These are phyloP conservation scores for Penicillium lividum DNA, from an alignment of 495 filamentous ascomycete species.

Conservation along the genomic window DNA sequence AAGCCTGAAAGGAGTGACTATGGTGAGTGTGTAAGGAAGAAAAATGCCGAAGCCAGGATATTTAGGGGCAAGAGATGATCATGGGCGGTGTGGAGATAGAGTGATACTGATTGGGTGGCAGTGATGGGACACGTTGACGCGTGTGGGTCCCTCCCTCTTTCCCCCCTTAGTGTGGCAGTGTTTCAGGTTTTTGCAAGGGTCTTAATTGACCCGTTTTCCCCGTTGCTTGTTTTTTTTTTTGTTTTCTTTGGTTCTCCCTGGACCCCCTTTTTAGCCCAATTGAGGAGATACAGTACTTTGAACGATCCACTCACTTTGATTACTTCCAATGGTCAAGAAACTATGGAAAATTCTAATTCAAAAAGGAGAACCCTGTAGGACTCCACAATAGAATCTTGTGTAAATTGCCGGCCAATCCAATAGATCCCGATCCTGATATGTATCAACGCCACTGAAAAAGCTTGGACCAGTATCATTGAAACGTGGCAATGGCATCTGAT, in stretches of 20 bases:
- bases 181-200: slow-evolving; percentile 21
- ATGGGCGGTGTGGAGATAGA: slow-evolving; percentile 17
- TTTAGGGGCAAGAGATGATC: slow-evolving; percentile 19
- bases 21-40: slow-evolving; percentile 25
- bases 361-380: background rate
- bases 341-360: background rate
- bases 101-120: slow-evolving; percentile 18
- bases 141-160: slow-evolving; percentile 12
- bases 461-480: background rate
- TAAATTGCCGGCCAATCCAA: background rate
- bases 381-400: background rate
- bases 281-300: background rate
- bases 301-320: background rate
- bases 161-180: slow-evolving; percentile 5
- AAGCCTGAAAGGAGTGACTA: slow-evolving; percentile 36
- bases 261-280: background rate
- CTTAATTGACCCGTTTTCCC: background rate
- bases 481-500: no score
- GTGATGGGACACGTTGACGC: slow-evolving; percentile 19
- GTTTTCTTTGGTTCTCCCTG: background rate
- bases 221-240: background rate
- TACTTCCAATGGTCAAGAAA: background rate
- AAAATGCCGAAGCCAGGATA: slow-evolving; percentile 19
- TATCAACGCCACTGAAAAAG: background rate
- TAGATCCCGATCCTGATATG: background rate